Conservation (phyloP, 192 early-diverging fungal species). For the Coemansia sp. region DNA sequence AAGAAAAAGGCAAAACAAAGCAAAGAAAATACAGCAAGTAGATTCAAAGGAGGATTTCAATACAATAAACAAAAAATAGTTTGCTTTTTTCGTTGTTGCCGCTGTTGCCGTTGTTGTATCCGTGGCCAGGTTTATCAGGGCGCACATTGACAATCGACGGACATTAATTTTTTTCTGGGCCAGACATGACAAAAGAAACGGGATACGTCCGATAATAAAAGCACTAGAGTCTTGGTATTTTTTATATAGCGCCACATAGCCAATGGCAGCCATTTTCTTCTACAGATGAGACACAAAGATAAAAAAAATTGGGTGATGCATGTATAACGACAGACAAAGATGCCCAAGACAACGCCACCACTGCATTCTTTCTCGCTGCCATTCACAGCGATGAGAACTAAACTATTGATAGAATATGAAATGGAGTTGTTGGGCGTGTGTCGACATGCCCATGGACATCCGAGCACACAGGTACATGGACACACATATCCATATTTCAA, state of each 20-base stretch:
- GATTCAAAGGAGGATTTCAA: neutral
- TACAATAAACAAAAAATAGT: neutral
- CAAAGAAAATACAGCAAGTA: neutral
- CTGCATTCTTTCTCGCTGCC: neutral
- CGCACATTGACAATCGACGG: constrained; percentile 1
- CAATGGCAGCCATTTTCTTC: neutral
- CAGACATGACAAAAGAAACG: neutral
- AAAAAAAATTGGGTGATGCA: neutral
- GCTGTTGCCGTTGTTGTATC: neutral
- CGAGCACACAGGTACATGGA: neutral
- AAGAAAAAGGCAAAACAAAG: neutral
- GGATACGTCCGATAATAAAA: neutral
- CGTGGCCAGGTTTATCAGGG: neutral
- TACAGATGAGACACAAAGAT: neutral
- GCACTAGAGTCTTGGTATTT: neutral
- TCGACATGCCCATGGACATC: neutral
- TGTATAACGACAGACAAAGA: neutral
- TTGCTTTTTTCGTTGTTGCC: neutral
- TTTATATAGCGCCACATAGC: neutral
- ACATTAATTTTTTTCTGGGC: neutral
- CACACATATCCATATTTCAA: neutral
- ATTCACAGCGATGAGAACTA: neutral
- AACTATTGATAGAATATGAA: neutral
- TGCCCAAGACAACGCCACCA: neutral
- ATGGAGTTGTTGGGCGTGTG: neutral